Evolutionary conservation across 441 rosid species (phyloP).

Genomic region (Arabidopsis lyrata): DNA sequence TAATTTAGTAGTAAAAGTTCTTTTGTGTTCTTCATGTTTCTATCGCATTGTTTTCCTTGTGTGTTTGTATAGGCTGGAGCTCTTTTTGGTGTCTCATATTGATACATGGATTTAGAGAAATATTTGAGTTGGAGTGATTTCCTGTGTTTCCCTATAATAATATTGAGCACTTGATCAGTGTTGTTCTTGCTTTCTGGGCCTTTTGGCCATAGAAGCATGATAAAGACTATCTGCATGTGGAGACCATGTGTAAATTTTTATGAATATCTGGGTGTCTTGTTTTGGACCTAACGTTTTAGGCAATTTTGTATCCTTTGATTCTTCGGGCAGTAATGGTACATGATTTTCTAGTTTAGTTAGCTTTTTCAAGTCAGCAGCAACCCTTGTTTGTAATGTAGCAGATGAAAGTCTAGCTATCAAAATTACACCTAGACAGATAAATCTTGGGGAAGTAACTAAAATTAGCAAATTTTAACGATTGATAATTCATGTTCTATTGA

Average conservation of each 20-base stretch:
- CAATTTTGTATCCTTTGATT: slow-evolving; percentile 19
- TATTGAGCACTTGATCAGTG: slow-evolving; percentile 7
- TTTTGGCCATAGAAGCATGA: neutral
- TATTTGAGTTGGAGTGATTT: neutral
- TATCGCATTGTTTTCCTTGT: slow-evolving; percentile 8
- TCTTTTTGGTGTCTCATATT: slow-evolving; percentile 19
- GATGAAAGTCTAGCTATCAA: slow-evolving; percentile 13
- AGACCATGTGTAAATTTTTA: neutral
- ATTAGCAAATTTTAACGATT: neutral
- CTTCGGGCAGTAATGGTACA: neutral
- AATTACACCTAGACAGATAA: neutral
- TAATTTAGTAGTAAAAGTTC: neutral
- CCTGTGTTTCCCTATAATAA: slow-evolving; percentile 2
- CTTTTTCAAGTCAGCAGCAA: neutral
- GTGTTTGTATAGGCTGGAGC: neutral
- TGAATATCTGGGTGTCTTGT: slow-evolving; percentile 11
- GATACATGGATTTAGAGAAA: neutral
- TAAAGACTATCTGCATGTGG: slow-evolving; percentile 12
- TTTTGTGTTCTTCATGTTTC: slow-evolving; percentile 8
- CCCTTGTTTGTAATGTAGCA: slow-evolving; percentile 9
- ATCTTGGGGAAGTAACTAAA: slow-evolving; percentile 7
- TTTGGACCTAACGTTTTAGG: slow-evolving; percentile 20
- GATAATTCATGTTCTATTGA: neutral
- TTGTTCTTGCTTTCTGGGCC: slow-evolving; percentile 6
- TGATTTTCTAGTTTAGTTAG: slow-evolving; percentile 6